A percentile compares a stretch with the other conserved stretches of the same genome.
Conservation (phyloP, 2,329 filamentous ascomycete genomes). For the Remersonia thermophila region DNA sequence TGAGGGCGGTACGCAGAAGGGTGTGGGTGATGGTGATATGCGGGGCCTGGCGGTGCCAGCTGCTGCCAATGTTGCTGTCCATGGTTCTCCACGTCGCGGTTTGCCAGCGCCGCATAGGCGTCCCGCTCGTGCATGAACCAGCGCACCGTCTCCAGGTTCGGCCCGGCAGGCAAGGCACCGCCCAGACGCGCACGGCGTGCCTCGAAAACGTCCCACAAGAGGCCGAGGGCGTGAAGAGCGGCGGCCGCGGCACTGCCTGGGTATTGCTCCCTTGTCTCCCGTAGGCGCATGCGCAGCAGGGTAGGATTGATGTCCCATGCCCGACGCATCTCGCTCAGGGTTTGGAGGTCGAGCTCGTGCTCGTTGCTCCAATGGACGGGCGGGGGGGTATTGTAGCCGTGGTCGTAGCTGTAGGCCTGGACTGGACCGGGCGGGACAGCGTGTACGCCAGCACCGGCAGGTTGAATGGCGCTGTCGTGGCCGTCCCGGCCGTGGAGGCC, state of each 20-base stretch:
- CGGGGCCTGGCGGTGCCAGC: no score
- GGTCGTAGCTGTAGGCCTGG: neutral
- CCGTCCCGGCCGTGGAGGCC: no score
- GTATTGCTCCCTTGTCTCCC: neutral
- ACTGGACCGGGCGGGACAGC: neutral
- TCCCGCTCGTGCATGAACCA: slow-evolving; percentile 8
- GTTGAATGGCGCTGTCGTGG: no score
- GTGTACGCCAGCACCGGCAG: no score
- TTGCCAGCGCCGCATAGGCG: no score
- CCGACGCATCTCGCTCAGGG: slow-evolving; percentile 2
- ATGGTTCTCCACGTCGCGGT: no score
- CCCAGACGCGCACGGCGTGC: slow-evolving; percentile 4
- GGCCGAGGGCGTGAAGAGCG: slow-evolving; percentile 4
- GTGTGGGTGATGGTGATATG: no score
- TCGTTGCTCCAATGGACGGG: slow-evolving; percentile 6
- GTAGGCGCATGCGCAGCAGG: neutral
- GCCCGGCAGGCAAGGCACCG: no score
- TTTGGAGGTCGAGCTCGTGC: slow-evolving; percentile 4
- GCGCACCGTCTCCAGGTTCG: slow-evolving; percentile 3
- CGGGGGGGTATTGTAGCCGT: slow-evolving; percentile 4
- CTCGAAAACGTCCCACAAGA: slow-evolving; percentile 13
- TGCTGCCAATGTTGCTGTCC: no score
- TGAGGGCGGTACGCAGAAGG: no score
- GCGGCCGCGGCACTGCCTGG: neutral
- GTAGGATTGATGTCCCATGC: slow-evolving; percentile 4